phyloP scores from a whole-genome alignment of 495 filamentous ascomycete genomes.

The Tuber aestivum region DNA sequence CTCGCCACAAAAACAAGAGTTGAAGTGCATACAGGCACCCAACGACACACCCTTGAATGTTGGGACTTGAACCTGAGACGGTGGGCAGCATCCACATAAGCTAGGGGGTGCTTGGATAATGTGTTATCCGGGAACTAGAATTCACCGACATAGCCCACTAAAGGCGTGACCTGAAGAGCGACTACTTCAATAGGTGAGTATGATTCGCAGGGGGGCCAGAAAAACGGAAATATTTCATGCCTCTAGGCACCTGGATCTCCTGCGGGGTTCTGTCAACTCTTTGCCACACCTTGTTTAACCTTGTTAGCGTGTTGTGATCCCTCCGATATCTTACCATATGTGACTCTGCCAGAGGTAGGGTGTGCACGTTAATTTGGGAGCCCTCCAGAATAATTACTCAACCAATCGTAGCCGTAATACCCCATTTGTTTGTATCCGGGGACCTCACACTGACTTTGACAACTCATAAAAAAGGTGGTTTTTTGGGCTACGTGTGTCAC shows the following conservation, averaged over 20 bases:
- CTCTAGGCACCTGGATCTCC: neutral
- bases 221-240: neutral
- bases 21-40: neutral
- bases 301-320: neutral
- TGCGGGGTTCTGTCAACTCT: neutral
- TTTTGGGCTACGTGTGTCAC: too few relatives aligned
- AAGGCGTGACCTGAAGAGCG: too few relatives aligned
- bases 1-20: too few relatives aligned
- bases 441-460: neutral
- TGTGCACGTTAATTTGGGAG: neutral
- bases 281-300: neutral
- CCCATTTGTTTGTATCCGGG: neutral
- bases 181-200: neutral
- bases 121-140: neutral
- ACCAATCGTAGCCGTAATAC: neutral
- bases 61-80: neutral
- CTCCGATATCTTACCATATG: neutral
- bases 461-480: too few relatives aligned
- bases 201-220: neutral
- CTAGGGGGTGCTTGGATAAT: neutral
- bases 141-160: too few relatives aligned
- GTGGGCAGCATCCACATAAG: neutral
- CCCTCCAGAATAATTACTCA: neutral
- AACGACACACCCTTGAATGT: neutral
- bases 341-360: neutral